These are phyloP conservation scores for Rhodotorula sp. DNA, from an alignment of 1,284 basidiomycete genomes.

Conservation along the genomic window DNA sequence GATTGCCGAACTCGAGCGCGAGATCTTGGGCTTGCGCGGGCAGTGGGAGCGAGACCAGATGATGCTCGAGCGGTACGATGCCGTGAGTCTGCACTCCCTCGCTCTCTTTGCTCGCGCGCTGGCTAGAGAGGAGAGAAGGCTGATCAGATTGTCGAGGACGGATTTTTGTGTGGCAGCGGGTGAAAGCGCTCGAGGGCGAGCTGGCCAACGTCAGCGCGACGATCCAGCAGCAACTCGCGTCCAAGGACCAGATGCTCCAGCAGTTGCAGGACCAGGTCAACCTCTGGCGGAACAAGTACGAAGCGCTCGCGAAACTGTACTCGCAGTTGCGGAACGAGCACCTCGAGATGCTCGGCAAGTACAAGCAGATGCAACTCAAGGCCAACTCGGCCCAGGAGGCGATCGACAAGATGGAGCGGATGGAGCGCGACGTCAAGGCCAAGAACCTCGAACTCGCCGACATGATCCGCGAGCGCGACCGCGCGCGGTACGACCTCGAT, in stretches of 20 bases:
- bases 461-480: slow-evolving; percentile 97
- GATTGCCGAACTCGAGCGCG: slow-evolving; percentile 79
- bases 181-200: slow-evolving; percentile 93
- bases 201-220: slow-evolving; percentile 74
- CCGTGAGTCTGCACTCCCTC: slow-evolving; percentile 57
- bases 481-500: slow-evolving; percentile 95
- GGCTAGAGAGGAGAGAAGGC: neutral
- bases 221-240: slow-evolving; percentile 79
- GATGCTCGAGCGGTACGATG: slow-evolving; percentile 95
- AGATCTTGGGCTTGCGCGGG: slow-evolving; percentile 87
- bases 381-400: slow-evolving; percentile 98
- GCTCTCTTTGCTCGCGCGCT: too few species aligned
- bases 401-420: slow-evolving; percentile 98
- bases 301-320: slow-evolving; percentile 97
- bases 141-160: neutral
- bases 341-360: slow-evolving; percentile 93
- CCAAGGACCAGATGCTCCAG: slow-evolving; percentile 93
- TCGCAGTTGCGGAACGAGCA: slow-evolving; percentile 97
- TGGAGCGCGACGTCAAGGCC: slow-evolving; percentile 96
- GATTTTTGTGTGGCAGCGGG: too few species aligned
- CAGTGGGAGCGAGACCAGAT: slow-evolving; percentile 99
- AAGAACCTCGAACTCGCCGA: slow-evolving; percentile 98
- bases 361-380: slow-evolving; percentile 96
- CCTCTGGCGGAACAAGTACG: slow-evolving; percentile 98
- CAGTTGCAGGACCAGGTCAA: slow-evolving; percentile 96